Evolutionary conservation across 2,329 filamentous ascomycete genomes (phyloP), one percentile per base, ranked within the genome.

Genomic region (Aschersonia sp.): DNA sequence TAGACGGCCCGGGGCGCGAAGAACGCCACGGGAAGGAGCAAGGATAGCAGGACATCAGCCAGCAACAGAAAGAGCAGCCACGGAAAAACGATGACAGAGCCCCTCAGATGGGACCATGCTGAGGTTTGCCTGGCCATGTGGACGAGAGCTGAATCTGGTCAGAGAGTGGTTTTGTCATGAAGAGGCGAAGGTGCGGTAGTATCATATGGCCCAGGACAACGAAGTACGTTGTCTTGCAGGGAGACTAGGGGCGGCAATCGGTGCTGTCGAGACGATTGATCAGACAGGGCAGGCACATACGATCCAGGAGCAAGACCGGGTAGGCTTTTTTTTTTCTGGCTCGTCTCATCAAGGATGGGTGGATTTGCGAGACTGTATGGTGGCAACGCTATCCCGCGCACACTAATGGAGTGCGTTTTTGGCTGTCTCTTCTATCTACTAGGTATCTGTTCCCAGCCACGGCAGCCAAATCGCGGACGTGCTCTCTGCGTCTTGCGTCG

Each of bases 51-150:
- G 29, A 76, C 45, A 57, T 81, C 75, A 55, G 73, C 71, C 40
- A 71, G 49, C 49, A 72, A 60, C 35, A 81, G 65, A 54, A 70
- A 70, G 7, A 68, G 33, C n/a, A 74, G 58, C 74, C 76, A 81
- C 32, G 76, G 76, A 10, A 65, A 48, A 33, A 69, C 52, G 47
- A 75, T 57, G 43, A 65, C 49, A 12, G 68, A 42, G 51, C 69
- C 72, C 44, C 73, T 68, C 45, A 72, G 44, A 52, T 64, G 60
- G 43, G 58, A 62, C 47, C 63, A 56, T 50, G 63, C 46, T 42
- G 52, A 51, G 22, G 46, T 46, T 43, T 42, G 43, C 40, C 42
- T 44, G 41, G 53, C 45, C 55, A 56, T 54, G n/a, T 44, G 14
- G 5, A 30, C 5, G 35, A 37, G 8, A 37, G 35, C 12, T 12